A percentile compares a stretch with the other conserved stretches of the same genome.
These are phyloP conservation scores for Mycena galopus DNA, from an alignment of 768 basidiomycete genomes.

Conservation along the genomic window DNA sequence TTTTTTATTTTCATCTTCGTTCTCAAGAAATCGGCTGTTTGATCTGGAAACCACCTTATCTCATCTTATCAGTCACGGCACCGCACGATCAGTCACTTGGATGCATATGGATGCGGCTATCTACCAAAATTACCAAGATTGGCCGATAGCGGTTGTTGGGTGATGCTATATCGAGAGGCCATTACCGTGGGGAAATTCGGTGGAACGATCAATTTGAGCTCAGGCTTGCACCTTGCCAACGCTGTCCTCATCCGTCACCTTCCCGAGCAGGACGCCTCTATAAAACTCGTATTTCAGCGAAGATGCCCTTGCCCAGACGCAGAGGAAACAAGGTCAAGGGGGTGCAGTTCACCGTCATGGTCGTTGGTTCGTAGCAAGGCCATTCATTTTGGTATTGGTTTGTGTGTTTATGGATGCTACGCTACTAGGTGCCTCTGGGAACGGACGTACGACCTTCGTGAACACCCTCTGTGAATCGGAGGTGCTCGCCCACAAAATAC, in stretches of 20 bases:
- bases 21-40: too few relatives aligned
- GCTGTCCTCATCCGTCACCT: slow-evolving; percentile 5
- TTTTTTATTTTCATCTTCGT: too few relatives aligned
- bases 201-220: slow-evolving; percentile 37
- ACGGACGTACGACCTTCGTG: slow-evolving; percentile 90
- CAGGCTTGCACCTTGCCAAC: slow-evolving; percentile 23
- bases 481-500: slow-evolving; percentile 77
- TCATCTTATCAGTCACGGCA: too few relatives aligned
- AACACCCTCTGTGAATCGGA: slow-evolving; percentile 91
- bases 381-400: not conserved
- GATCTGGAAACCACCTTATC: too few relatives aligned
- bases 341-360: slow-evolving; percentile 91
- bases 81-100: too few relatives aligned
- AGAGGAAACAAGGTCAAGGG: slow-evolving; percentile 89
- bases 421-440: slow-evolving; percentile 82
- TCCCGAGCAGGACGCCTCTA: slow-evolving; percentile 24
- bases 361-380: slow-evolving; percentile 69
- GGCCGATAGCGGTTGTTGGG: slow-evolving; percentile 23
- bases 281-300: slow-evolving; percentile 54
- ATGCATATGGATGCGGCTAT: too few relatives aligned
- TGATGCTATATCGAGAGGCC: not conserved
- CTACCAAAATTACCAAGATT: slow-evolving; percentile 12
- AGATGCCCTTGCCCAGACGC: slow-evolving; percentile 65
- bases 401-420: not conserved
- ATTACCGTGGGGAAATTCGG: slow-evolving; percentile 25